Evolutionary conservation across 768 basidiomycete species (phyloP).

Genomic region (Cystofilobasidium capitatum): DNA sequence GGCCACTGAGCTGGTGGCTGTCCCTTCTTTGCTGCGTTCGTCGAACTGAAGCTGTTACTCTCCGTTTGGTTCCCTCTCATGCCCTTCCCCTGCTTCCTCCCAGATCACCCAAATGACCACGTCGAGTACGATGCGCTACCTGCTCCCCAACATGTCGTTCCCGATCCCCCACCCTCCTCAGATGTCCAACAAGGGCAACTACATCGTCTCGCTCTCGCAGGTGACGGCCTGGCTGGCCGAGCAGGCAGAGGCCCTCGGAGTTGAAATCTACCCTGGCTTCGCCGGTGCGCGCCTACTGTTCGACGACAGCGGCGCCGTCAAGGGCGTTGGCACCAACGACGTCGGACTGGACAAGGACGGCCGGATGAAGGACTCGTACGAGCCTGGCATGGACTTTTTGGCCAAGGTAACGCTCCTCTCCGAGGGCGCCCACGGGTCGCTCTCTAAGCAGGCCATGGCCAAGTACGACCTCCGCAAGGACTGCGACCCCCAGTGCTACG

Average conservation of each 20-base stretch:
- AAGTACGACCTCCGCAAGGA: constrained; percentile 61
- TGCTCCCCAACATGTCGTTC: constrained; percentile 58
- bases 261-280: constrained; percentile 95
- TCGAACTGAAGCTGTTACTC: neutral
- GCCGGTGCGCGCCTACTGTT: constrained; percentile 78
- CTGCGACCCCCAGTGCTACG: constrained; percentile 87
- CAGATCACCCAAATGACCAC: constrained; percentile 57
- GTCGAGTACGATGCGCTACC: constrained; percentile 71
- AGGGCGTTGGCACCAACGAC: constrained; percentile 83
- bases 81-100: neutral
- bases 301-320: constrained; percentile 55
- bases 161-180: constrained; percentile 94
- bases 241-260: constrained; percentile 75
- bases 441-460: constrained; percentile 67
- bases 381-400: constrained; percentile 92
- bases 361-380: constrained; percentile 72
- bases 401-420: constrained; percentile 85
- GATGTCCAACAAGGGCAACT: constrained; percentile 92
- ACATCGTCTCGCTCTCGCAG: constrained; percentile 76
- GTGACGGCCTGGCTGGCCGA: constrained; percentile 81
- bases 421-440: constrained; percentile 87
- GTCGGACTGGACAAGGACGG: constrained; percentile 75
- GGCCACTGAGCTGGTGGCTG: no score
- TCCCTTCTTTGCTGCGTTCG: neutral
- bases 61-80: neutral